Evolutionary conservation across 2,329 filamentous ascomycete species (phyloP), one percentile per base, ranked within the genome.

Genomic region (Macrophomina tecta): DNA sequence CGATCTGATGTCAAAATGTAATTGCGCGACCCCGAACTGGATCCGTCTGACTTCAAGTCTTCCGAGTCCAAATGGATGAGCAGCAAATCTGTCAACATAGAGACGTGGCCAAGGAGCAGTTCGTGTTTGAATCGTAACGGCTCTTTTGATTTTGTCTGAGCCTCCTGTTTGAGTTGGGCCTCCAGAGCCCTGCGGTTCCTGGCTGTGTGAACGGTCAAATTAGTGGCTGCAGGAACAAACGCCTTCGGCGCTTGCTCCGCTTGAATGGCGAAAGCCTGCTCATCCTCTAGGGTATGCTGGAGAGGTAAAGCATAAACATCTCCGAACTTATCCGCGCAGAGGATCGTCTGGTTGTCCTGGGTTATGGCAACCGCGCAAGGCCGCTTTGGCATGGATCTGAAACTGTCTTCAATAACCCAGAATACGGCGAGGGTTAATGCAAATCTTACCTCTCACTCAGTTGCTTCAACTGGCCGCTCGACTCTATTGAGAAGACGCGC

Each of bases 321-420:
- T 70, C 95, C 95, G 74, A 98, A 98, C 79, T 99, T 99, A 82
- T 99, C 95, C 63, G 89, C 94, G 69, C 88, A 89, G 67, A 98
- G 80, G 69, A 99, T 92, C 8, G 89, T 91, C 51, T 85, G 83
- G 69, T 87, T 85, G 75, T 94, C 90, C 46, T 87, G 82, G 7
- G 90, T 88, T 63, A 97, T 80, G 62, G 85, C 82, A 67, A 98
- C 82, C 42, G 91, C 89, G 75, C 90, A 94, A 12, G 94, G 93
- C 42, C 93, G 89, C 82, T 97, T 98, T 46, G 93, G 92, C 91
- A 98, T 96, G 67, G 81, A 81, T 78, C 93, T 94, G 42, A 16
- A 12, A n/a, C 18, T 28, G 52, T 42, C 11, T 16, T 49, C 52
- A 64, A 28, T n/a, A 48, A 53, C 42, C 28, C 30, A 38, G n/a